A percentile compares a stretch with the other conserved stretches of the same genome.
These are phyloP conservation scores for Chaetomium cochliodes DNA, from an alignment of 495 filamentous ascomycete genomes.

Conservation along the genomic window DNA sequence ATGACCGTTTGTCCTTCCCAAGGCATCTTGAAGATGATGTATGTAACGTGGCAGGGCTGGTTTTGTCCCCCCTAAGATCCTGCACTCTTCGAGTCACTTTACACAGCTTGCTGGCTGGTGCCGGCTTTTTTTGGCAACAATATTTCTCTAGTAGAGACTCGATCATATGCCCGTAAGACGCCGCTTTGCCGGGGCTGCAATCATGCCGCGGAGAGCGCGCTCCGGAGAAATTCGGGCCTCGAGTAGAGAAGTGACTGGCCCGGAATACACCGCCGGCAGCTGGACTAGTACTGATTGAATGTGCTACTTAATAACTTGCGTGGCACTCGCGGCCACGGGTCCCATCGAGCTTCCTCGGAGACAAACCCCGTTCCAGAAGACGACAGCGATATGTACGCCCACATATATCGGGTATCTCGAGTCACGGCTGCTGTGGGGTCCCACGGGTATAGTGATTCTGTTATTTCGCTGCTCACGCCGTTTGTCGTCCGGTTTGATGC, in stretches of 20 bases:
- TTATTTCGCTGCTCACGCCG: not conserved
- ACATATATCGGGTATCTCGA: not conserved
- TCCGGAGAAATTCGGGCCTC: not conserved
- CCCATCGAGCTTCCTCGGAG: not conserved
- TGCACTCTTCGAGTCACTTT: slow-evolving; percentile 2
- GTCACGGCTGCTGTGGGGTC: not conserved
- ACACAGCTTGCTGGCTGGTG: not conserved
- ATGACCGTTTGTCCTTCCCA: not conserved
- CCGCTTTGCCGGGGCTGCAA: not conserved
- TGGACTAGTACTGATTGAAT: not conserved
- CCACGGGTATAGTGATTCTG: not conserved
- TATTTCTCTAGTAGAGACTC: not conserved
- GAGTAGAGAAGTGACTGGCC: not conserved
- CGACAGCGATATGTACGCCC: not conserved
- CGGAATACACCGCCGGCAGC: not conserved
- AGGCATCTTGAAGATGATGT: not conserved
- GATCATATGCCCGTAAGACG: not conserved
- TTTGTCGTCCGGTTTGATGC: not conserved
- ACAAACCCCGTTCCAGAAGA: not conserved
- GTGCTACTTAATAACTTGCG: not conserved
- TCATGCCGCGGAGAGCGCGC: not conserved
- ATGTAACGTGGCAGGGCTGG: slow-evolving; percentile 2
- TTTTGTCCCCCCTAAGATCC: not conserved
- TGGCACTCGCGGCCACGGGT: not conserved
- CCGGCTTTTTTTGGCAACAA: not conserved